These are phyloP conservation scores for Erythrobasidium hasegawianum DNA, from an alignment of 1,284 basidiomycete species.

Conservation along the genomic window DNA sequence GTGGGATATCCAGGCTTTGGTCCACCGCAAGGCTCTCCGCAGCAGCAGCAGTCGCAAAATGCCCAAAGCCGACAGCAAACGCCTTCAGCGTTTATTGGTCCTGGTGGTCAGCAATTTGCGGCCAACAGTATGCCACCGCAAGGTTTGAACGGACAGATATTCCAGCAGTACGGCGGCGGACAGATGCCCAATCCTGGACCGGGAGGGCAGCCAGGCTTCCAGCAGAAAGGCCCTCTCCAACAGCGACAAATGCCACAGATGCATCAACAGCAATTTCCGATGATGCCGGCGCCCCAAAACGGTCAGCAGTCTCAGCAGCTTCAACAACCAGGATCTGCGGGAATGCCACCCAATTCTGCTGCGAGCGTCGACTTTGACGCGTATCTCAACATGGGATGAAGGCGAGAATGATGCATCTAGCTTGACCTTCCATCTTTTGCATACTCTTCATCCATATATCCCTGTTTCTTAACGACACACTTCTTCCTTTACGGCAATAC, in stretches of 20 bases:
- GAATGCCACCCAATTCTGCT: slow-evolving; percentile 7
- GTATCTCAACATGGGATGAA: slow-evolving; percentile 18
- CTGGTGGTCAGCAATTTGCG: not conserved
- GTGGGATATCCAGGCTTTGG: not conserved
- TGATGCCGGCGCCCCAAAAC: not conserved
- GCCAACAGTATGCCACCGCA: not conserved
- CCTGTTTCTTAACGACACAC: not conserved
- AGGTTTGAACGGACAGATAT: too few relatives aligned
- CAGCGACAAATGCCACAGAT: slow-evolving; percentile 1
- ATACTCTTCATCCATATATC: too few relatives aligned
- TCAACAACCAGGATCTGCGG: not conserved
- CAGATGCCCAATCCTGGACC: not conserved
- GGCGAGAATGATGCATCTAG: too few relatives aligned
- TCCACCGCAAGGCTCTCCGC: too few relatives aligned
- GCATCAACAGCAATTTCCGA: not conserved
- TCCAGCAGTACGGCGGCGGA: not conserved
- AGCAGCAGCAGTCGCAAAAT: not conserved
- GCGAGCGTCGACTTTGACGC: slow-evolving; percentile 25
- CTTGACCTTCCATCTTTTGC: too few relatives aligned
- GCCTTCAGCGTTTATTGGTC: too few relatives aligned
- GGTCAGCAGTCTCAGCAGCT: not conserved
- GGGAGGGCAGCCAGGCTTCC: not conserved
- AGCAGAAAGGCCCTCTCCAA: slow-evolving; percentile 4
- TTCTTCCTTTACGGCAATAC: not conserved
- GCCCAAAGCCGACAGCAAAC: not conserved